Evolutionary conservation across 2,329 filamentous ascomycete genomes (phyloP), one percentile per base, ranked within the genome.

Genomic region (Sphaerulina populicola): DNA sequence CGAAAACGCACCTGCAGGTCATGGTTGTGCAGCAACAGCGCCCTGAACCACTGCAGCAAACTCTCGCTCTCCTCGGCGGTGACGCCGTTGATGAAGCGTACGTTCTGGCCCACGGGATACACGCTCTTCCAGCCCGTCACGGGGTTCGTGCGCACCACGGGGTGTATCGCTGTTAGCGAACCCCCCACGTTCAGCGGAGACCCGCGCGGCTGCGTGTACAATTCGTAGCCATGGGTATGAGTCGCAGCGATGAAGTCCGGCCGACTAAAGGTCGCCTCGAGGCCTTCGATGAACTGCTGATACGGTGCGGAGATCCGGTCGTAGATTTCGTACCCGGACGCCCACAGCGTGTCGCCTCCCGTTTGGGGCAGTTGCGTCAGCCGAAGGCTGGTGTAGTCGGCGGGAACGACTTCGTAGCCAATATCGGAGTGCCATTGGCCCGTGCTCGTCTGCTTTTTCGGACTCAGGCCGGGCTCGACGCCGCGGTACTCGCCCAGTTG

Each of bases 321-420:
- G 60, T 82, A 85, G 14, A 83, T 65, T 58, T 85, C 80, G 60
- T 83, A 84, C 0, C 79, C 80, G 1, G 80, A 82, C 0, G 81
- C 81, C 80, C 81, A 85, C 3, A 85, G 73, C 0, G 82, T 83
- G 63, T 82, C 60, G 23, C 61, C 58, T 40, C 79, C 80, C 0
- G 75, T 79, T 36, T 69, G 69, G 1, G 80, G 80, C 0, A 83
- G 66, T 43, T 77, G 67, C 2, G 74, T 75, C 1, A 83, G 66
- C 27, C 79, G 73, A n/a, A 85, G 68, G 0, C 76, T 71, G 0
- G 80, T 74, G 60, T 85, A 86, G 61, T 85, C 81, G 5, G 75
- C 74, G 0, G 82, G 82, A 4, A 78, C 69, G 0, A 75, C 76
- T 67, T 86, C 82, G 51, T 83, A 86, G 0, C 76, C 75, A 55